Conservation (phyloP, 495 filamentous ascomycete genomes). For the Penicillium ochrochloron region DNA sequence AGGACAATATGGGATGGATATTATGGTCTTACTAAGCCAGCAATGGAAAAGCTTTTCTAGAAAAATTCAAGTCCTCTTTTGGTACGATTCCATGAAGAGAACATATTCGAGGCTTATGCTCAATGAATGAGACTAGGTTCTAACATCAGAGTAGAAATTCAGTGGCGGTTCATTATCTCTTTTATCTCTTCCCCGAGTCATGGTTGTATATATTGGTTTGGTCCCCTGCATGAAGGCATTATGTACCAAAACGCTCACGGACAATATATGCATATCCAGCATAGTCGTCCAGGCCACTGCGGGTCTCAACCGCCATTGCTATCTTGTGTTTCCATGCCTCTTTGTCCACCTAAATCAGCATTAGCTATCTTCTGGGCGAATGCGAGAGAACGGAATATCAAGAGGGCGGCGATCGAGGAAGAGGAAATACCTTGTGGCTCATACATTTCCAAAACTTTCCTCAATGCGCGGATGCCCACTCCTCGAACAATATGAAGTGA, state of each 20-base stretch:
- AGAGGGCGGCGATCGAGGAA: constrained; percentile 6
- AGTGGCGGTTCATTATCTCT: too few relatives aligned
- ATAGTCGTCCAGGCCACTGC: constrained; percentile 3
- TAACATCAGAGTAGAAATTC: too few relatives aligned
- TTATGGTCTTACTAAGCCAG: too few relatives aligned
- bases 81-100: too few relatives aligned
- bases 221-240: background rate
- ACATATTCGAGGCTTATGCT: too few relatives aligned
- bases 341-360: constrained; percentile 15
- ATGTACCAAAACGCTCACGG: background rate
- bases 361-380: constrained; percentile 17
- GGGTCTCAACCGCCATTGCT: background rate
- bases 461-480: constrained; percentile 25
- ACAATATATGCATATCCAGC: constrained; percentile 1
- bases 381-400: background rate
- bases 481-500: constrained; percentile 27
- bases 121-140: too few relatives aligned
- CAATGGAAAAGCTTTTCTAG: too few relatives aligned
- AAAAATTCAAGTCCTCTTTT: too few relatives aligned
- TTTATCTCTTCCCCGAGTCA: too few relatives aligned
- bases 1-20: too few relatives aligned
- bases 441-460: constrained; percentile 23
- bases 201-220: too few relatives aligned
- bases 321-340: background rate
- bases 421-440: constrained; percentile 13